These are phyloP conservation scores for Colletotrichum orchidophilum DNA, from an alignment of 2,329 filamentous ascomycete species.

Conservation along the genomic window DNA sequence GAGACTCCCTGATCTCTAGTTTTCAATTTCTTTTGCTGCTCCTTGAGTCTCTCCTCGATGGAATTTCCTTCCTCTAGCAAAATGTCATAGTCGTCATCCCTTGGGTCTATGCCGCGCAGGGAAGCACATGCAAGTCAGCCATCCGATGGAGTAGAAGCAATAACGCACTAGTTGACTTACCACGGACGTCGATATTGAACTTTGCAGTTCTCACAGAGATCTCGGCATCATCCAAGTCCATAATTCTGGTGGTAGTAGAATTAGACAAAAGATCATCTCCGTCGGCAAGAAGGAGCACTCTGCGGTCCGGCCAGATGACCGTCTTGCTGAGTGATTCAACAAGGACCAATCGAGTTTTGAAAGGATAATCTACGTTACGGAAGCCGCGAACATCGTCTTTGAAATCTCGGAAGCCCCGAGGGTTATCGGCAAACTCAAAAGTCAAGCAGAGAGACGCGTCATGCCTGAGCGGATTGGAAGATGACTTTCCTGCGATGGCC, in stretches of 20 bases:
- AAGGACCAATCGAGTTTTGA: background rate
- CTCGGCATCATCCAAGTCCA: background rate
- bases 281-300: background rate
- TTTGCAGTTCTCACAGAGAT: background rate
- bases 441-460: background rate
- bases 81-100: background rate
- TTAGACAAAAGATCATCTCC: background rate
- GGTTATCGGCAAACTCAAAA: constrained; percentile 1
- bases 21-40: background rate
- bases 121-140: background rate
- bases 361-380: background rate
- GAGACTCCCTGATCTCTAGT: background rate
- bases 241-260: background rate
- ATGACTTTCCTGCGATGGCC: background rate
- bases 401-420: background rate
- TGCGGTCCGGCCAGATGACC: background rate
- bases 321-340: background rate
- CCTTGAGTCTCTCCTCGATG: background rate
- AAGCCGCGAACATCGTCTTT: background rate
- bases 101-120: background rate
- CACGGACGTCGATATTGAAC: background rate
- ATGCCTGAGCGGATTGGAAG: background rate
- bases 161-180: background rate
- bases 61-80: background rate
- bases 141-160: background rate